Base-by-base conservation (phyloP, 2,329 filamentous ascomycete genomes). In the Colletotrichum sp. region DNA sequence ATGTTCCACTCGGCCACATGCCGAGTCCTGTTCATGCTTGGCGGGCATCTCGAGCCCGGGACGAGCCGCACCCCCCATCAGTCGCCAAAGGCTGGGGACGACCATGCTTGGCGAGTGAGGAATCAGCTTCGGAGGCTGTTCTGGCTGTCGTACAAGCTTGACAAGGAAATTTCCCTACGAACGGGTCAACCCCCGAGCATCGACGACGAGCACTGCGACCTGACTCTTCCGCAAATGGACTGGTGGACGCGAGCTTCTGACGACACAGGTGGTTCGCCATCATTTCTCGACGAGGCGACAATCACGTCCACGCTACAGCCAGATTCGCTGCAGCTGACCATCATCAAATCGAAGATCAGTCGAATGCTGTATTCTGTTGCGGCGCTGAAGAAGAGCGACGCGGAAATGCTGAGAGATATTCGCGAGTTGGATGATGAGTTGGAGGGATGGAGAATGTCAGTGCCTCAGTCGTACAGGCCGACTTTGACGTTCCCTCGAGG, bases 371-470 rank as follows among this genome's bases (percentile, higher is more conserved):
- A 91, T 76, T 91, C 90, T 0, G 83, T 86, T 6, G 80, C 84
- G 5, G 86, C 88, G 0, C 78, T 87, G 3, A 84, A 84, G 15
- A 92, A 91, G 75, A 86, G 88, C 0, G 89, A 91, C 55, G 89
- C 89, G 0, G 89, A 92, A 71, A 81, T 92, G 0, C 82, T 92
- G 3, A 86, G 86, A 12, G 86, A 89, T 5, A 91, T 92, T 15
- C 87, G 90, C 8, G 88, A 91, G 79, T 82, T 92, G 0, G 90
- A 92, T 73, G 88, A 90, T 26, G 89, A 91, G 34, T 82, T 92
- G 1, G 90, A 92, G 63, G 80, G 80, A 15, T 92, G 90, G 90
- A 85, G 91, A 1, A 78, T 87, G 2, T 89, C 89, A 0, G 79
- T 92, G 0, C 87, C 88, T 0, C 78, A 79, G 1, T 78, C 83